Conservation (phyloP, 1,284 basidiomycete genomes). For the Cystobasidium slooffiae region DNA sequence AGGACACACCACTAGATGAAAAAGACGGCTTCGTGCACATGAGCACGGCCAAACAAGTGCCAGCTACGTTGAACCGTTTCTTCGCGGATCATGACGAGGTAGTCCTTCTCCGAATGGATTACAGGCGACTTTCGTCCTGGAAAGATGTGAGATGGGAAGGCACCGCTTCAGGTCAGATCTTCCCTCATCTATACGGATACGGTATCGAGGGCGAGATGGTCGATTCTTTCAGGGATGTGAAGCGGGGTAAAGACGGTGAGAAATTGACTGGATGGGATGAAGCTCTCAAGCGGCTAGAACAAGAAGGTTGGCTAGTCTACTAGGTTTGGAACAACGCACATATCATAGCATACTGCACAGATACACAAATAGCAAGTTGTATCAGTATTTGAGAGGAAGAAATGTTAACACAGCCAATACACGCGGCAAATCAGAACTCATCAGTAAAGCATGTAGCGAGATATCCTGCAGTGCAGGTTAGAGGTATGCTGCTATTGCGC, state of each 20-base stretch:
- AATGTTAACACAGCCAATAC: too few species aligned
- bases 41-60: conserved; percentile 47
- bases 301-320: conserved; percentile 37
- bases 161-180: conserved; percentile 23
- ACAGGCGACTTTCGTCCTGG: conserved; percentile 33
- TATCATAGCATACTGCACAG: not conserved
- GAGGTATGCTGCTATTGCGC: too few species aligned
- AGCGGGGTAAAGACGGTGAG: conserved; percentile 32
- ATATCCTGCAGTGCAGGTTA: too few species aligned
- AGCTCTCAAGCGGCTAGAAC: conserved; percentile 25
- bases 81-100: conserved; percentile 47
- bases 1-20: conserved; percentile 46
- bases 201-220: conserved; percentile 42
- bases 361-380: too few species aligned
- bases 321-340: not conserved
- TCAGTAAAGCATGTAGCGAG: too few species aligned
- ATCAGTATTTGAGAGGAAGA: too few species aligned
- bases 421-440: too few species aligned
- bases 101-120: conserved; percentile 50
- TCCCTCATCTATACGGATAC: conserved; percentile 40
- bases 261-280: conserved; percentile 38
- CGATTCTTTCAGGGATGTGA: conserved; percentile 38
- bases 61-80: conserved; percentile 49
- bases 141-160: conserved; percentile 41
- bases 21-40: conserved; percentile 52